Base-by-base conservation (phyloP, 2,329 filamentous ascomycete genomes). In the Phoma sp. region DNA sequence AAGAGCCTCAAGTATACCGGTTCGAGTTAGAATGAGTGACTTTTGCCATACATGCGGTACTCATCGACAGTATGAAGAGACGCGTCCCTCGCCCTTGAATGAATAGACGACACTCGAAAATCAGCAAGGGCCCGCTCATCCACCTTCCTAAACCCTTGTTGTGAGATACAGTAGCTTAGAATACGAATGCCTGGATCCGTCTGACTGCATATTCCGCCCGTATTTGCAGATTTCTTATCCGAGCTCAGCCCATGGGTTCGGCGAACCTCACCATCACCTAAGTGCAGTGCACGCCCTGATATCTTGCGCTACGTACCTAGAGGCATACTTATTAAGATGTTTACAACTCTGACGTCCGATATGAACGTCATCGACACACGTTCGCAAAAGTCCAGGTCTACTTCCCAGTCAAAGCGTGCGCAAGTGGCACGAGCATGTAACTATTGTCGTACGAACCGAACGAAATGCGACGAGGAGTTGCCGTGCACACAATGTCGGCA, bases 401-500 rank as follows among this genome's bases (percentile, higher is more conserved):
- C 37, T 27, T 27, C 46, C 23, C 46, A 42, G 22, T 22, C 38
- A 4, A 49, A 49, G 13, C 46, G 46, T 24, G 46, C 37, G 36
- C 46, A 49, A 18, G 46, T 49, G 13, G 46, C 46, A 41, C 46
- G 46, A 41, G 46, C 46, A 14, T 49, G 46, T 22, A 42, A 41
- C 29, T 41, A 41, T 18, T 49, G 46, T 36, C 46, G 46, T 23
- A 49, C 46, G 24, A 49, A 49, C 37, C 46, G 46, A 40, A 49
- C 42, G 37, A 49, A 49, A 29, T 49, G 46, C 37, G 46, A 49
- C 46, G 37, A 49, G 29, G 39, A 41, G 27, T 30, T 49, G 46
- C 46, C 46, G 23, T 49, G 46, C 27, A 49, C 37, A 35, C 46
- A 49, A 38, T 49, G 46, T 49, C 46, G 46, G 22, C 46, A 49